phyloP scores from a whole-genome alignment of 2,329 filamentous ascomycete species.

The Botrytis galanthina region DNA sequence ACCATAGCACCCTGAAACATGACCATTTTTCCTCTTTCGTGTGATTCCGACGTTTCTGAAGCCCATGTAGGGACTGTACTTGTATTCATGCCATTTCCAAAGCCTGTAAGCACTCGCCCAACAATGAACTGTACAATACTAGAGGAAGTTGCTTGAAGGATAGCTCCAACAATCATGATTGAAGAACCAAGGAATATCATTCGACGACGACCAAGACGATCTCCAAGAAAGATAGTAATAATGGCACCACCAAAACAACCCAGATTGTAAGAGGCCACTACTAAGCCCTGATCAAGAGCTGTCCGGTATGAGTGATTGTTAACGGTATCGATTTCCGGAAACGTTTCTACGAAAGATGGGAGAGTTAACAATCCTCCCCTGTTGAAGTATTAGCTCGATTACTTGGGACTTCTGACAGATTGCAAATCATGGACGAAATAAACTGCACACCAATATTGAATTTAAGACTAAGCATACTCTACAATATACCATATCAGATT shows the following conservation, averaged over 20 bases:
- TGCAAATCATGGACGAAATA: neutral
- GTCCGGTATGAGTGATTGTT: conserved; percentile 11
- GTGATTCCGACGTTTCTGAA: conserved; percentile 22
- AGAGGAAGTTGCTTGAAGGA: conserved; percentile 39
- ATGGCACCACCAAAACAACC: conserved; percentile 50
- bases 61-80: conserved; percentile 41
- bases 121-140: conserved; percentile 55
- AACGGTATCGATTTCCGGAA: conserved; percentile 23
- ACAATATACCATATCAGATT: neutral
- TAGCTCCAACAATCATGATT: conserved; percentile 31
- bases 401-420: neutral
- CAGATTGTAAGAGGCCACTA: conserved; percentile 40
- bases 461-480: neutral
- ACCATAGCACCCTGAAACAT: conserved; percentile 22
- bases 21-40: conserved; percentile 22
- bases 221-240: conserved; percentile 28
- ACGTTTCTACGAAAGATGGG: conserved; percentile 13
- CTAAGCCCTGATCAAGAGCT: conserved; percentile 19
- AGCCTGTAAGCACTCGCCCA: conserved; percentile 70
- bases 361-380: conserved; percentile 47
- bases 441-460: neutral
- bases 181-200: conserved; percentile 33
- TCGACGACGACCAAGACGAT: conserved; percentile 41
- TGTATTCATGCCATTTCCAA: conserved; percentile 66
- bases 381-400: conserved; percentile 37